Evolutionary conservation across 75 land plant species (phyloP).

Genomic region (Pseudotsuga menziesii): DNA sequence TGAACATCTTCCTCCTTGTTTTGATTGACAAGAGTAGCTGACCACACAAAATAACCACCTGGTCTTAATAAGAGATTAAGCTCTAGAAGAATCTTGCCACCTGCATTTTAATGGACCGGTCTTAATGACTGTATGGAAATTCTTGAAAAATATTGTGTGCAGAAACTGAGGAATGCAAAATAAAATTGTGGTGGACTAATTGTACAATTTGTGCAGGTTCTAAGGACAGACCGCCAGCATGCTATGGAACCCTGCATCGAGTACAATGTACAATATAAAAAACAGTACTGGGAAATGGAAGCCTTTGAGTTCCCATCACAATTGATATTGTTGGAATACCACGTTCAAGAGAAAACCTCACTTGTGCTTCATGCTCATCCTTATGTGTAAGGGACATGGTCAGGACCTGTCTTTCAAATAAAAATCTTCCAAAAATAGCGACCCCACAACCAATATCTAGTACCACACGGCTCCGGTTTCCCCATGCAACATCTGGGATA

Average conservation of each 20-base stretch:
- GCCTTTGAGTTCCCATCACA: slow-evolving; percentile 85
- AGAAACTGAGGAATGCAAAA: neutral
- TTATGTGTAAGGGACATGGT: slow-evolving; percentile 93
- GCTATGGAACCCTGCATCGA: slow-evolving; percentile 91
- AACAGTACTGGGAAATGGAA: slow-evolving; percentile 74
- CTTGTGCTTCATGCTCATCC: slow-evolving; percentile 97
- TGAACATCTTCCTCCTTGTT: slow-evolving; percentile 43
- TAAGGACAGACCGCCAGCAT: slow-evolving; percentile 59
- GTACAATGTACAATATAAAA: slow-evolving; percentile 91
- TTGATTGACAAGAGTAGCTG: slow-evolving; percentile 86
- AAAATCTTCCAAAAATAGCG: slow-evolving; percentile 92
- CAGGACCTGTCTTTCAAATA: slow-evolving; percentile 71
- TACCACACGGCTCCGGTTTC: slow-evolving; percentile 58
- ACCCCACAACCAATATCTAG: slow-evolving; percentile 97
- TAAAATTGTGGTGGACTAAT: neutral
- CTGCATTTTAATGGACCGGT: slow-evolving; percentile 24
- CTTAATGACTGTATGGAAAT: neutral
- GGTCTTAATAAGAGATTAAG: slow-evolving; percentile 82
- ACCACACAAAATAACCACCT: slow-evolving; percentile 90
- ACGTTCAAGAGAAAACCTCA: slow-evolving; percentile 90
- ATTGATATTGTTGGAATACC: slow-evolving; percentile 88
- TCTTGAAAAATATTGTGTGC: neutral
- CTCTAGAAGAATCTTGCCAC: slow-evolving; percentile 81
- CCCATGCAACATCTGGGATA: slow-evolving; percentile 62
- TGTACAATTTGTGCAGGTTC: neutral